Base-by-base conservation (phyloP, 2,329 filamentous ascomycete species). In the Sclerotinia minor region DNA sequence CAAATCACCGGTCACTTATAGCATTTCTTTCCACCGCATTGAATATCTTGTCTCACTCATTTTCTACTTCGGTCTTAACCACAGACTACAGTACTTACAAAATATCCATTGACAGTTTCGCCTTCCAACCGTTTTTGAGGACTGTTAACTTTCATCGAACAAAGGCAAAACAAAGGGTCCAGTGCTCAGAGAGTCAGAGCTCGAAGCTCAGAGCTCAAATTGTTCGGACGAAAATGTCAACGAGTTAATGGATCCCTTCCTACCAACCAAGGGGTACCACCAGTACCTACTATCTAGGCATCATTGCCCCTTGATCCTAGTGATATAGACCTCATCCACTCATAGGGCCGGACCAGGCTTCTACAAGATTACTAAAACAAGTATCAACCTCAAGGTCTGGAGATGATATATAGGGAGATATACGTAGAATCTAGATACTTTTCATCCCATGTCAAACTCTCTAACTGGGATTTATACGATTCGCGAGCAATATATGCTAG, bases 281-380 rank as follows among this genome's bases (percentile, higher is more conserved):
- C n/a, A n/a, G n/a, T n/a, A n/a, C n/a, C n/a, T n/a, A n/a, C n/a
- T n/a, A n/a, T n/a, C n/a, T n/a, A n/a, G n/a, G 17, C 6, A 54
- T 17, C 26, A 35, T 15, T 41, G 4, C 19, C 44, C 58, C 44
- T 61, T 15, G 29, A 61, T 49, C 58, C 59, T 38, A 21, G 59
- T 13, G 32, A 63, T 29, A 13, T 63, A 26, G 38, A n/a, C 26
- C 50, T 17, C n/a, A 32, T 63, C 59, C 59, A 63, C 45, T 41
- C 45, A 26, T 50, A 50, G n/a, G 59, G 59, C 59, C 59, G 8
- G 8, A n/a, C 59, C 59, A 50, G 41, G 59, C 59, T 50, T 63
- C 9, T 24, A 50, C 26, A 21, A 35, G 15, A 63, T 63, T 63
- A 21, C 29, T 45, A 15, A 38, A 50, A 50, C 29, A 50, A 26